phyloP scores from a whole-genome alignment of 2,329 filamentous ascomycete species.

The Calonectria pauciramosa region DNA sequence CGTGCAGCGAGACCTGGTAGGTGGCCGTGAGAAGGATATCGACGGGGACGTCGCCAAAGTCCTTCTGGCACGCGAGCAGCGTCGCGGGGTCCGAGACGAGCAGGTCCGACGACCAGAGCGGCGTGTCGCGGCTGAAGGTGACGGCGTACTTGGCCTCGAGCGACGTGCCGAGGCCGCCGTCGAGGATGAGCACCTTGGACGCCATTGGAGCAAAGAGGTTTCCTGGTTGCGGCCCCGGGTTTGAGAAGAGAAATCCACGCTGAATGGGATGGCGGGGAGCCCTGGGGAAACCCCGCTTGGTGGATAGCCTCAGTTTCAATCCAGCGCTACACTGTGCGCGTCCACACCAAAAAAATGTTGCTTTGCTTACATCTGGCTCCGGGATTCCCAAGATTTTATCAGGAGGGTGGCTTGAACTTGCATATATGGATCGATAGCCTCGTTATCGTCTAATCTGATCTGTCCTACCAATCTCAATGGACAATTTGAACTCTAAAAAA shows the following conservation, averaged over 20 bases:
- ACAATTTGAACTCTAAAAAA: background rate
- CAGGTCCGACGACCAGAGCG: constrained; percentile 78
- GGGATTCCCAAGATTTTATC: background rate
- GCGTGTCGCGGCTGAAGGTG: constrained; percentile 65
- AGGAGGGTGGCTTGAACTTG: no score
- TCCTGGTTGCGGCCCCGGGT: background rate
- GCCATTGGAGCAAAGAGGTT: constrained; percentile 35
- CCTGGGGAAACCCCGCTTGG: constrained; percentile 19
- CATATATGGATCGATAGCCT: background rate
- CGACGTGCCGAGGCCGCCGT: constrained; percentile 77
- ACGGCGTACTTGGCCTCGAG: constrained; percentile 70
- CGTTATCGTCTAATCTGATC: background rate
- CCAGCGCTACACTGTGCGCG: background rate
- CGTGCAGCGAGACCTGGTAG: constrained; percentile 73
- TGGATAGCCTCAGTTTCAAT: constrained; percentile 14
- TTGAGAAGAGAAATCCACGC: constrained; percentile 2
- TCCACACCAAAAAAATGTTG: background rate
- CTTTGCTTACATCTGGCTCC: background rate
- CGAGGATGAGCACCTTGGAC: constrained; percentile 65
- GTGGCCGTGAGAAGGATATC: constrained; percentile 77
- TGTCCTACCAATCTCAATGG: background rate
- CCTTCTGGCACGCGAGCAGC: constrained; percentile 67
- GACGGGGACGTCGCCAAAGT: constrained; percentile 69
- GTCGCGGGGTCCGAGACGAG: constrained; percentile 67
- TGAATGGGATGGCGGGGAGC: constrained; percentile 27